A percentile compares a stretch with the other conserved stretches of the same genome.
phyloP scores from a whole-genome alignment of 1,284 basidiomycete species.

The Jaminaea rosea region DNA sequence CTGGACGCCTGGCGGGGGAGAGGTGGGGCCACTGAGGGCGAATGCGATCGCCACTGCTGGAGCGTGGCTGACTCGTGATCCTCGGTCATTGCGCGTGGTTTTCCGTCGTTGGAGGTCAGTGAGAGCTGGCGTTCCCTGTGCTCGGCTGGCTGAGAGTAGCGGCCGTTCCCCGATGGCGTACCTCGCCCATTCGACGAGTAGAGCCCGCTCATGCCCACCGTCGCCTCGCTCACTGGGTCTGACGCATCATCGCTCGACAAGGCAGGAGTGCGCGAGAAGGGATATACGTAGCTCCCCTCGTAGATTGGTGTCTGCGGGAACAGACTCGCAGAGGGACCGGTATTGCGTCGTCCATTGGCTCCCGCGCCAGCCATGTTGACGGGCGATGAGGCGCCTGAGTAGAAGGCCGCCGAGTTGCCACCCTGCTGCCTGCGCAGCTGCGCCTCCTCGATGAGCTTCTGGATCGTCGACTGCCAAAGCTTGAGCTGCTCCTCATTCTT shows the following conservation, averaged over 20 bases:
- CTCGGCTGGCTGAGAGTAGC: slow-evolving; percentile 28
- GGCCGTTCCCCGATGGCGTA: slow-evolving; percentile 20
- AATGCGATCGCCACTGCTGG: slow-evolving; percentile 36
- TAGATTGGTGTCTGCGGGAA: slow-evolving; percentile 38
- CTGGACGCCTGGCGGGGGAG: slow-evolving; percentile 9
- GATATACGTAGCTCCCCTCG: slow-evolving; percentile 25
- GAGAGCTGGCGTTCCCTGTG: slow-evolving; percentile 23
- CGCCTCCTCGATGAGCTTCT: slow-evolving; percentile 65
- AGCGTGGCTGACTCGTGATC: slow-evolving; percentile 34
- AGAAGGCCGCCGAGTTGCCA: slow-evolving; percentile 9
- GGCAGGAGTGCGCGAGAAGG: slow-evolving; percentile 25
- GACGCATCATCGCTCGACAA: slow-evolving; percentile 25
- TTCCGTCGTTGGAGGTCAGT: slow-evolving; percentile 9
- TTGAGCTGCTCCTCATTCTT: slow-evolving; percentile 83
- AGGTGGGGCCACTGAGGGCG: slow-evolving; percentile 25
- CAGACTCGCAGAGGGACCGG: slow-evolving; percentile 14
- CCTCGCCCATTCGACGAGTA: slow-evolving; percentile 16
- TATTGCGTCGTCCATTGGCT: slow-evolving; percentile 22
- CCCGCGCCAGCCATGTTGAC: slow-evolving; percentile 36
- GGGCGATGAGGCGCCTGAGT: slow-evolving; percentile 11
- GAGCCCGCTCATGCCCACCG: slow-evolving; percentile 3
- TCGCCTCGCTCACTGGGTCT: slow-evolving; percentile 11
- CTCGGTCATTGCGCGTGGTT: slow-evolving; percentile 31
- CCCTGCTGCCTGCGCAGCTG: slow-evolving; percentile 25
- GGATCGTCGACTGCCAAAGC: slow-evolving; percentile 83